These are phyloP conservation scores for Entomortierella beljakovae DNA, from an alignment of 192 early-diverging fungal species.

Conservation along the genomic window DNA sequence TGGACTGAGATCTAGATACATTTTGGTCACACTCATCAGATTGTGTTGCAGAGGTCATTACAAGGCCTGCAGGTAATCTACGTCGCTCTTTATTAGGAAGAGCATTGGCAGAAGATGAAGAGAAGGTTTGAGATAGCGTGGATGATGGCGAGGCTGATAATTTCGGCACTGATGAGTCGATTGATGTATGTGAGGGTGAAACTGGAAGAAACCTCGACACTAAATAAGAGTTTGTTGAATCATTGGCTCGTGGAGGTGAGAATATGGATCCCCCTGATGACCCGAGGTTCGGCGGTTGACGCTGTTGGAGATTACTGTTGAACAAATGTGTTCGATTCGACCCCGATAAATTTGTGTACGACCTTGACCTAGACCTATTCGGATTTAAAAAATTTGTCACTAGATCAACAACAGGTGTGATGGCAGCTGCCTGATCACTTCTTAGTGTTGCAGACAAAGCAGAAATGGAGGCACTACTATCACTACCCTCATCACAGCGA, in stretches of 20 bases:
- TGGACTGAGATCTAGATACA: not conserved
- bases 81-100: not conserved
- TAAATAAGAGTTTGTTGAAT: not conserved
- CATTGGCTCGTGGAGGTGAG: not conserved
- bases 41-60: constrained; percentile 9
- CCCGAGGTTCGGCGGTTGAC: too few species aligned
- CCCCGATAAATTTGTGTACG: constrained; percentile 5
- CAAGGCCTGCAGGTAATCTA: constrained; percentile 17
- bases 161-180: constrained; percentile 1
- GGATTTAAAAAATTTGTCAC: constrained; percentile 21
- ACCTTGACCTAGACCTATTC: constrained; percentile 9
- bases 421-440: not conserved
- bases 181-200: constrained; percentile 7
- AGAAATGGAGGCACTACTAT: not conserved
- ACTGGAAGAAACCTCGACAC: constrained; percentile 22
- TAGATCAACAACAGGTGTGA: constrained; percentile 10
- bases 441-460: not conserved
- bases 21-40: not conserved
- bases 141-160: not conserved
- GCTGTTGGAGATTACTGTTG: not conserved
- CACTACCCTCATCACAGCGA: not conserved
- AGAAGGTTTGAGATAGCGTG: not conserved
- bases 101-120: not conserved
- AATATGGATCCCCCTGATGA: not conserved
- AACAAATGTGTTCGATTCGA: not conserved